Conservation (phyloP, 2,329 filamentous ascomycete genomes). For the Aspergillus spinulosporus region DNA sequence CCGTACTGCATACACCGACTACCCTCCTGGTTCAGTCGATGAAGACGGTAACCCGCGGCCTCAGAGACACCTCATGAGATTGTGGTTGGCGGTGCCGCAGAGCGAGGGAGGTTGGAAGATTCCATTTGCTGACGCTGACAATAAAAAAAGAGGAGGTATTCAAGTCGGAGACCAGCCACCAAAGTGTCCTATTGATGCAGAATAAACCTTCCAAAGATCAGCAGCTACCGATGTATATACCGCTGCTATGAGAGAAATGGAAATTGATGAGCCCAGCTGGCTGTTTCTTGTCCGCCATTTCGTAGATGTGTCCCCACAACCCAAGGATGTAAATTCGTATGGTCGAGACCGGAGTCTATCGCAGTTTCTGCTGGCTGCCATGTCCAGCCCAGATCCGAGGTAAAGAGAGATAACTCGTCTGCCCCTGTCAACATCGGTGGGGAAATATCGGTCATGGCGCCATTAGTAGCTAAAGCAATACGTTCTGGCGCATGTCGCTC, state of each 20-base stretch:
- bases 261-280: constrained; percentile 10
- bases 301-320: constrained; percentile 2
- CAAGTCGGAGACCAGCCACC: constrained; percentile 30
- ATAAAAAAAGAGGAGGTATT: constrained; percentile 32
- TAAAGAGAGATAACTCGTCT: constrained; percentile 12
- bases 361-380: constrained; percentile 15
- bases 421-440: constrained; percentile 3
- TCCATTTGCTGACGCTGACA: constrained; percentile 27
- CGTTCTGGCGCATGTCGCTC: constrained; percentile 14
- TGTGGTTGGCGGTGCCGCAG: constrained; percentile 29
- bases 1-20: constrained; percentile 30
- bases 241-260: constrained; percentile 4
- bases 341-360: constrained; percentile 1
- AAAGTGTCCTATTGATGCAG: constrained; percentile 28
- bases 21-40: constrained; percentile 26
- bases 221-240: not conserved
- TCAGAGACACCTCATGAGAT: constrained; percentile 30
- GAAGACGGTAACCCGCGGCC: constrained; percentile 23
- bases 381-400: constrained; percentile 12
- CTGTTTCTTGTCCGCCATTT: not conserved
- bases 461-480: not conserved
- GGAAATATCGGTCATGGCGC: not conserved
- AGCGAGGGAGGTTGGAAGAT: constrained; percentile 31
- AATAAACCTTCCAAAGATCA: constrained; percentile 12
- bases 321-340: constrained; percentile 11